A percentile compares a stretch with the other conserved stretches of the same genome.
phyloP scores from a whole-genome alignment of 2,329 filamentous ascomycete species.

The Ascocoryne sarcoides region DNA sequence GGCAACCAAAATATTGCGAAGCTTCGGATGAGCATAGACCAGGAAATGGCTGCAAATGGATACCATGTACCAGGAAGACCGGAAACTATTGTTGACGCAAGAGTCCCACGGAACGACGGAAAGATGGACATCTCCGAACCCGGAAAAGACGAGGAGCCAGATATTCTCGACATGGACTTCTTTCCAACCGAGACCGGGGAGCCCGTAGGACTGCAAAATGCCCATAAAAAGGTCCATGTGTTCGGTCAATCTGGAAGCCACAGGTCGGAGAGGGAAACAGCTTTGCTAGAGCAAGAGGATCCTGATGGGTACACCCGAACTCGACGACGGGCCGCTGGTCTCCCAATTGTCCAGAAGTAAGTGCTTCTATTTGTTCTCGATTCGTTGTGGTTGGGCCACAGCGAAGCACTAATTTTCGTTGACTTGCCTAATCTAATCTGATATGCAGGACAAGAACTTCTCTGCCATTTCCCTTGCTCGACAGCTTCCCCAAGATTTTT shows the following conservation, averaged over 20 bases:
- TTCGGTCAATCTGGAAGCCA: slow-evolving; percentile 31
- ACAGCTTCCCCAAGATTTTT: slow-evolving; percentile 78
- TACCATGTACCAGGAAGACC: slow-evolving; percentile 15
- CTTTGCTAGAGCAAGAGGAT: slow-evolving; percentile 14
- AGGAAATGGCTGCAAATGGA: too few species aligned
- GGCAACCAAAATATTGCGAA: slow-evolving; percentile 75
- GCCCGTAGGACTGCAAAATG: slow-evolving; percentile 22
- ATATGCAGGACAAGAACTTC: slow-evolving; percentile 31
- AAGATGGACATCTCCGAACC: slow-evolving; percentile 15
- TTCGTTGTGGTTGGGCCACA: not conserved
- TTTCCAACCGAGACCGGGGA: slow-evolving; percentile 23
- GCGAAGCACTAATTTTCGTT: not conserved
- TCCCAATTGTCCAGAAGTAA: slow-evolving; percentile 27
- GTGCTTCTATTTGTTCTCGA: slow-evolving; percentile 10
- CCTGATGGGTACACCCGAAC: slow-evolving; percentile 27
- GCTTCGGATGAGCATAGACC: slow-evolving; percentile 50
- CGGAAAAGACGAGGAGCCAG: slow-evolving; percentile 23
- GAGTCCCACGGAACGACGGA: slow-evolving; percentile 33
- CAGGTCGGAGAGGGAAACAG: slow-evolving; percentile 22
- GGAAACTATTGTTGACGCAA: slow-evolving; percentile 13
- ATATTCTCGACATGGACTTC: slow-evolving; percentile 31
- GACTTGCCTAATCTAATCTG: slow-evolving; percentile 10
- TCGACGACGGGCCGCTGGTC: slow-evolving; percentile 25
- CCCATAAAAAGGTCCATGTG: slow-evolving; percentile 24
- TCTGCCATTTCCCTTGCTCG: slow-evolving; percentile 65